Base-by-base conservation (phyloP, 768 basidiomycete species). In the Amanita thiersii region DNA sequence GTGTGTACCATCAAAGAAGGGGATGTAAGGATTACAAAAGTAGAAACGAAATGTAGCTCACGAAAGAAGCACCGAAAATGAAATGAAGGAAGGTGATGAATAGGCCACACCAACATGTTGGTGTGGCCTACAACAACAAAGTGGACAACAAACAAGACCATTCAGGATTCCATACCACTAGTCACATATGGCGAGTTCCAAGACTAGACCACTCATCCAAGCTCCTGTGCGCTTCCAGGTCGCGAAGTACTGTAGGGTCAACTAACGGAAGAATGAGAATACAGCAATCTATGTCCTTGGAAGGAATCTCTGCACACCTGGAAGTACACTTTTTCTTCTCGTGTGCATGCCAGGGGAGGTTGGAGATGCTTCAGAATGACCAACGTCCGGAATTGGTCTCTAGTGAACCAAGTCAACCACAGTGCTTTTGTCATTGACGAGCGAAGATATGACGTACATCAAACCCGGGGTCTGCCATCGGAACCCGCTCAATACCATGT, bases 311-410 rank as follows among this genome's bases (percentile, higher is more conserved):
- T 19, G 62, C 64, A 55, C 59, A 88, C 88, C 84, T 65, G 91
- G 93, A 47, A 97, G 70, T 35, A 94, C 92, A 54, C 90, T 94
- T 70, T 92, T 96, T 61, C 94, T 76, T 52, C 94, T 80, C 24
- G 93, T 79, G 63, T 99, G 94, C 40, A 91, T 72, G 32, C 81
- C 77, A 44, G 69, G 65, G 41, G 73, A 60, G 48, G 70, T 61
- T 21, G 77, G 68, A 34, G 75, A 75, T 52, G 77, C 76, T 45
- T 80, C 75, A 50, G 73, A 64, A 46, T 62, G 59, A 44, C 72
- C 74, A 40, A 81, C 66, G 52, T 82, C 82, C 39, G 81, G 82
- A 54, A 80, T 72, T 45, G 77, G 74, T 53, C 73, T 72, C 84
- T 86, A 33, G 15, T 14, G 33, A 8, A 36, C 31, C 26, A 28